Base-by-base conservation (phyloP, 768 basidiomycete genomes). In the Serendipita sp. region DNA sequence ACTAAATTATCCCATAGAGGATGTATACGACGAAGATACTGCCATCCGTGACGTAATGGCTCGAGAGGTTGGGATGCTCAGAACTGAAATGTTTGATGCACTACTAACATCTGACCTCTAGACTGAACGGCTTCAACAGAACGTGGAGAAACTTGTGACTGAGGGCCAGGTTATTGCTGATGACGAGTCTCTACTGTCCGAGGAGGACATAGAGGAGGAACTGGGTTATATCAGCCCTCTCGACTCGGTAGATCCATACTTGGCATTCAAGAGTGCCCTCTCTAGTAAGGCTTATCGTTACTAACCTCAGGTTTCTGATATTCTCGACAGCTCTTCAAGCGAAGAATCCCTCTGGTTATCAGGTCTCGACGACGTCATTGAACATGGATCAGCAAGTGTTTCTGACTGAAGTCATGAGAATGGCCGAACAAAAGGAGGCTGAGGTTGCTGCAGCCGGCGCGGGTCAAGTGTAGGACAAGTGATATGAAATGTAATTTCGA, bases 11-110 rank as follows among this genome's bases (percentile, higher is more conserved):
- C 4, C 14, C 14, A 56, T 26, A 41, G 65, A 67, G 84, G 91
- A 94, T 71, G 88, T 92, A 16, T 91, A 86, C 84, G 90, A 93
- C 68, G 85, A 88, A 64, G 88, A 91, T 67, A 90, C 89, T 5
- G 88, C 34, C 38, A 50, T 60, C 26, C 41, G 53, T 61, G 26
- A 44, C n/a, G 44, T 30, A 11, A 48, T 42, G 44, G 33, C 58
- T 58, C 62, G 26, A 51, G 63, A 28, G 62, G 4, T 68, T 20
- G 43, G 53, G 1, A 33, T 3, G 7, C 4, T 38, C 34, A 38
- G 4, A 38, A 1, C 34, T 38, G 30, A 1, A 17, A 62, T 48
- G n/a, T 31, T 30, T 5, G 7, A 26, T 2, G 2, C 2, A 31
- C 13, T 58, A 58, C 53, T 58, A 1, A 22, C 9, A 58, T 4